phyloP scores from a whole-genome alignment of 1,139 yeast species.

The Yamadazyma diddensiae region DNA sequence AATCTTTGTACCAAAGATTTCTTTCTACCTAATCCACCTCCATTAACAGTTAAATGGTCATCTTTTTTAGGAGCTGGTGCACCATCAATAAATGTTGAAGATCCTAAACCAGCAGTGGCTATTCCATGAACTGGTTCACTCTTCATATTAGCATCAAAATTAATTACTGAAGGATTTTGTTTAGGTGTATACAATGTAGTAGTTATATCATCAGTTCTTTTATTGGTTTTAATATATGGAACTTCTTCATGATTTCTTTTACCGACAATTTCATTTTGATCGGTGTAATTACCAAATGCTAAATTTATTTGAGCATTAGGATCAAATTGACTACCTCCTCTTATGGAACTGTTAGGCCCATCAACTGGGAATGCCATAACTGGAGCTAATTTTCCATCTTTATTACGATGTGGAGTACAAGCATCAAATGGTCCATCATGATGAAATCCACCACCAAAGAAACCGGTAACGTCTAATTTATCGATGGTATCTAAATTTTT shows the following conservation, averaged over 20 bases:
- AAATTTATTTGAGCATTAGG: slow-evolving; percentile 57
- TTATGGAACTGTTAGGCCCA: slow-evolving; percentile 88
- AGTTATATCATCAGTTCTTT: slow-evolving; percentile 16
- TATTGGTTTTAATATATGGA: slow-evolving; percentile 12
- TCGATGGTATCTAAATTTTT: slow-evolving; percentile 88
- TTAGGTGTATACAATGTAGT: slow-evolving; percentile 35
- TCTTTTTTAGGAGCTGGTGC: slow-evolving; percentile 76
- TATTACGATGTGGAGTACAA: slow-evolving; percentile 93
- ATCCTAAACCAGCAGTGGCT: slow-evolving; percentile 83
- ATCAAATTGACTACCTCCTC: slow-evolving; percentile 50
- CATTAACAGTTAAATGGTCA: slow-evolving; percentile 26
- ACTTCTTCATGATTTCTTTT: slow-evolving; percentile 19
- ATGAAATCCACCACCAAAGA: slow-evolving; percentile 94
- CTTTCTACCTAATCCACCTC: slow-evolving; percentile 58
- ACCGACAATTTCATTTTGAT: slow-evolving; percentile 38
- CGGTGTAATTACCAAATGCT: slow-evolving; percentile 55
- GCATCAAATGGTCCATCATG: slow-evolving; percentile 99
- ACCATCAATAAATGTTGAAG: slow-evolving; percentile 91
- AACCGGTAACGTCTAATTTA: slow-evolving; percentile 90
- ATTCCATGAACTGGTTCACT: slow-evolving; percentile 80
- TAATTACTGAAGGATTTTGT: slow-evolving; percentile 51
- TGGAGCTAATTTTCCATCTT: slow-evolving; percentile 77
- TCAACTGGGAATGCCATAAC: slow-evolving; percentile 93
- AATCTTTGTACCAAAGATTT: slow-evolving; percentile 73
- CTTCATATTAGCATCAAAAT: slow-evolving; percentile 69